A percentile compares a stretch with the other conserved stretches of the same genome.
Conservation (phyloP, 495 filamentous ascomycete genomes). For the Penicillium parvum region DNA sequence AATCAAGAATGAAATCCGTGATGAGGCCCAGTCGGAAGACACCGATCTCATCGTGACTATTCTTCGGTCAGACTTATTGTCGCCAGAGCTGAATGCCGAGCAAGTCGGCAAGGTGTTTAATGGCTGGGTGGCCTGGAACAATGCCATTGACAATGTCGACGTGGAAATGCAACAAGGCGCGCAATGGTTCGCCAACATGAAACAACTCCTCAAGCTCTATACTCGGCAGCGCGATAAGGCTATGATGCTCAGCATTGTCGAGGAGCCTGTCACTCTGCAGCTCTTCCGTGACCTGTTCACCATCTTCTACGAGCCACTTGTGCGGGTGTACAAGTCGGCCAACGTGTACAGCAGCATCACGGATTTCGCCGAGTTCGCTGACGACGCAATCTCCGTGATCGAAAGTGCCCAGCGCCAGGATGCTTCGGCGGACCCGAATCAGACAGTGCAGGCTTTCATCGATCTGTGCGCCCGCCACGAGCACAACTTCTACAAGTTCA, state of each 20-base stretch:
- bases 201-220: conserved; percentile 90
- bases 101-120: conserved; percentile 86
- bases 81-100: conserved; percentile 60
- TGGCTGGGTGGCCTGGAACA: conserved; percentile 95
- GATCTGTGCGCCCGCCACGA: conserved; percentile 94
- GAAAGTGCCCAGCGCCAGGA: conserved; percentile 89
- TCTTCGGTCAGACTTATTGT: conserved; percentile 66
- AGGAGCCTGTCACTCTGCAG: conserved; percentile 89
- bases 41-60: conserved; percentile 83
- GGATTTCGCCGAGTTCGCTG: conserved; percentile 87
- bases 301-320: conserved; percentile 96
- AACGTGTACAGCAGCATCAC: conserved; percentile 97
- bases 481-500: conserved; percentile 96
- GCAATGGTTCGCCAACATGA: conserved; percentile 86
- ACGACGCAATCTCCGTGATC: conserved; percentile 86
- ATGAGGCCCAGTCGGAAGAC: conserved; percentile 63
- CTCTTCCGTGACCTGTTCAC: conserved; percentile 95
- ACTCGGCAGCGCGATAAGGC: conserved; percentile 89
- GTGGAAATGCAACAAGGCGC: conserved; percentile 83
- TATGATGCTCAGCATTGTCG: conserved; percentile 94
- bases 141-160: conserved; percentile 86
- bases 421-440: conserved; percentile 89
- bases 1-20: conserved; percentile 66
- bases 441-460: conserved; percentile 98
- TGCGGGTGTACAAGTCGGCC: conserved; percentile 96